Evolutionary conservation across 176 grass and related monocot species (phyloP).

Genomic region (Phragmites australis): DNA sequence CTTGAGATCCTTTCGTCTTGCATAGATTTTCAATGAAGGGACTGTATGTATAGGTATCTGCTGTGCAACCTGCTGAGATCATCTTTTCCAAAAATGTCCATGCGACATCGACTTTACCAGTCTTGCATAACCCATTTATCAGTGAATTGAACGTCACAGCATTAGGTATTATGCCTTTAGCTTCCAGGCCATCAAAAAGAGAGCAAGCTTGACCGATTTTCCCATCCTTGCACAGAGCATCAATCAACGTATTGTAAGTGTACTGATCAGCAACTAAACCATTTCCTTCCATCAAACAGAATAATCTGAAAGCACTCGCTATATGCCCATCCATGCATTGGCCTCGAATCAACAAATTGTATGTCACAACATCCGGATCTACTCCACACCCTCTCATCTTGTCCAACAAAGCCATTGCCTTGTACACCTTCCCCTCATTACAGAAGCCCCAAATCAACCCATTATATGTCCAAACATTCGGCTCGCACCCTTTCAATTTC

Average conservation of each 20-base stretch:
- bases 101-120: conserved; percentile 49
- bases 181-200: conserved; percentile 44
- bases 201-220: conserved; percentile 52
- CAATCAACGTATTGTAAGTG: conserved; percentile 55
- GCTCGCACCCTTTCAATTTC: conserved; percentile 46
- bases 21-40: conserved; percentile 56
- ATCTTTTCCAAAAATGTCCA: conserved; percentile 54
- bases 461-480: conserved; percentile 61
- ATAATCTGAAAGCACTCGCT: conserved; percentile 52
- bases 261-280: conserved; percentile 51
- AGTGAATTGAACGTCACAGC: conserved; percentile 60
- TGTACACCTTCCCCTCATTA: conserved; percentile 48
- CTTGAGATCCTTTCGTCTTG: conserved; percentile 47
- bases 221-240: conserved; percentile 61
- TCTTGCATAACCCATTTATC: conserved; percentile 58
- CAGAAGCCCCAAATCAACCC: conserved; percentile 49
- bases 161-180: conserved; percentile 49
- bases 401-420: conserved; percentile 50
- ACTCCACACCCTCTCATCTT: conserved; percentile 39
- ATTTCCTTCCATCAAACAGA: conserved; percentile 54
- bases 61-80: conserved; percentile 45
- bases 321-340: conserved; percentile 57
- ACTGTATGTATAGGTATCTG: conserved; percentile 63
- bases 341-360: conserved; percentile 56
- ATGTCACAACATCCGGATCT: conserved; percentile 49